Conservation (phyloP, 805 yeast genomes). For the Peterozyma xylosa region DNA sequence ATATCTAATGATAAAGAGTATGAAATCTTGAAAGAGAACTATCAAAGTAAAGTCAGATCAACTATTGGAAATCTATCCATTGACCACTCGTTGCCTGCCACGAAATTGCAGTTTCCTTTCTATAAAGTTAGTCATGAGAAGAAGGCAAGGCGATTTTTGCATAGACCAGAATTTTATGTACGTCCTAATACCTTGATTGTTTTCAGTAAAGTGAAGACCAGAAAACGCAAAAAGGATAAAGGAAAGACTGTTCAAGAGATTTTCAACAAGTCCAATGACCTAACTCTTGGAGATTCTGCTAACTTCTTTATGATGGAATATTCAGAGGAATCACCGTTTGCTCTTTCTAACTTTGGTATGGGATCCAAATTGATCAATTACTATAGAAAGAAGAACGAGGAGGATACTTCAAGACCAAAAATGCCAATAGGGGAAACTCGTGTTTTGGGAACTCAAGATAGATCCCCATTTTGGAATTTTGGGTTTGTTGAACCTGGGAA, state of each 20-base stretch:
- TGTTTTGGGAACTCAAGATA: constrained; percentile 91
- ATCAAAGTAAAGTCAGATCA: constrained; percentile 86
- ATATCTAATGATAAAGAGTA: constrained; percentile 86
- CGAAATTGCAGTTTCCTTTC: constrained; percentile 81
- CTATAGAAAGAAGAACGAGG: constrained; percentile 75
- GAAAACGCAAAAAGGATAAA: constrained; percentile 86
- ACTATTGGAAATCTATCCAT: constrained; percentile 86
- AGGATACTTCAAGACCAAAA: constrained; percentile 83
- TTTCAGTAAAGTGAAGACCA: constrained; percentile 63
- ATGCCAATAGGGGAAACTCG: constrained; percentile 89
- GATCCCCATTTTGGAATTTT: constrained; percentile 97
- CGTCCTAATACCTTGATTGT: constrained; percentile 73
- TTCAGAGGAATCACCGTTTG: constrained; percentile 80
- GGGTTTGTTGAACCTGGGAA: constrained; percentile 95
- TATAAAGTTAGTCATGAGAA: constrained; percentile 72
- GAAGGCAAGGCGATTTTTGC: constrained; percentile 67
- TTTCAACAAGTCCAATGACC: constrained; percentile 62
- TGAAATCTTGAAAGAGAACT: constrained; percentile 73
- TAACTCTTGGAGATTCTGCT: constrained; percentile 80
- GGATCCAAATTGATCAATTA: constrained; percentile 89
- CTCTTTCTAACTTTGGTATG: constrained; percentile 89
- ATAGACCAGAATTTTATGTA: constrained; percentile 67
- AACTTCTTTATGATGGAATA: constrained; percentile 77
- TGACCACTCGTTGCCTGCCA: constrained; percentile 88
- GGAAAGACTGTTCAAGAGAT: constrained; percentile 76